Conservation (phyloP, 2,329 filamentous ascomycete genomes). For the Ophioceras dolichostomum region DNA sequence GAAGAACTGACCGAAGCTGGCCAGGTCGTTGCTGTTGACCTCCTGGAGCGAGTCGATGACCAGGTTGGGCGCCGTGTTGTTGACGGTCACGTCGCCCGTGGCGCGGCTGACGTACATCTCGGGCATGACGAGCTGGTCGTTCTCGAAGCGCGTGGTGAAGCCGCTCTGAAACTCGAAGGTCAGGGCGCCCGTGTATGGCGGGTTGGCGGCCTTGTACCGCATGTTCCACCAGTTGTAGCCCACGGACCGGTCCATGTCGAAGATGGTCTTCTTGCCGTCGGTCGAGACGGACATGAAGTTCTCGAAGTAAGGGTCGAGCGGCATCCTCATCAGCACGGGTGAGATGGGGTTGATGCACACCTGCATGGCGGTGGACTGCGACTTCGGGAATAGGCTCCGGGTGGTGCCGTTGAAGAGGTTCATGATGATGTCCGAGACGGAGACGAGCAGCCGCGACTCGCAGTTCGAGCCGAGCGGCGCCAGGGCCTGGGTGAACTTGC, state of each 20-base stretch:
- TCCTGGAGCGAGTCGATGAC: conserved; percentile 12
- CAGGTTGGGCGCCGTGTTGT: conserved; percentile 10
- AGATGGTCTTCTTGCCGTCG: conserved; percentile 4
- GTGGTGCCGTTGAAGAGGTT: conserved; percentile 20
- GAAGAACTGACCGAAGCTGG: conserved; percentile 15
- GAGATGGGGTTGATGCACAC: conserved; percentile 11
- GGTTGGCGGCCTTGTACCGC: conserved; percentile 5
- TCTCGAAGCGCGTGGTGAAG: conserved; percentile 12
- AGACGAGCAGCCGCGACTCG: conserved; percentile 15
- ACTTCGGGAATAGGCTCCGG: conserved; percentile 12
- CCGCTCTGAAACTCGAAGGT: conserved; percentile 9
- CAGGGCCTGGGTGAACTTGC: conserved; percentile 10
- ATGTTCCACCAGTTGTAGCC: conserved; percentile 10
- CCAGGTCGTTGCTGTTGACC: conserved; percentile 11
- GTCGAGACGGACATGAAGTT: too few species aligned
- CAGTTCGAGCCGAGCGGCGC: conserved; percentile 8
- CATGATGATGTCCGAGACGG: conserved; percentile 16
- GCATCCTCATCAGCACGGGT: conserved; percentile 10
- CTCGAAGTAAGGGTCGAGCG: conserved; percentile 11
- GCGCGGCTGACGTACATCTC: conserved; percentile 10
- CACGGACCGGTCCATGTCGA: conserved; percentile 5
- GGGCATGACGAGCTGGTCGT: conserved; percentile 17
- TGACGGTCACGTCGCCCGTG: conserved; percentile 7
- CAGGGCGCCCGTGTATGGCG: conserved; percentile 7
- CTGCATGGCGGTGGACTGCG: conserved; percentile 4